These are phyloP conservation scores for Sphaceloma murrayae DNA, from an alignment of 2,329 filamentous ascomycete genomes.

Conservation along the genomic window DNA sequence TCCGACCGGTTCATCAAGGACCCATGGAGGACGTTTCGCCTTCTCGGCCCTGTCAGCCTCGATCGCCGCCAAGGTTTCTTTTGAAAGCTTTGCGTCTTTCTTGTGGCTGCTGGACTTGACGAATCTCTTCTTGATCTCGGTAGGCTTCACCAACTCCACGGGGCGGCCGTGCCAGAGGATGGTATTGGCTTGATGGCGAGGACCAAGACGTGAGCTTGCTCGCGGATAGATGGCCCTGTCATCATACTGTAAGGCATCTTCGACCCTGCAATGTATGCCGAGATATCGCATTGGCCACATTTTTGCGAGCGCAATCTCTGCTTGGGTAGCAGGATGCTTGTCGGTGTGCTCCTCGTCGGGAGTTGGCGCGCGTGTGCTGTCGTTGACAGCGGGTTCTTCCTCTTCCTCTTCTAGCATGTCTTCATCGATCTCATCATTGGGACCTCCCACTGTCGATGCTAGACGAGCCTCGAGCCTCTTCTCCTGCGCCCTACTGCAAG, in stretches of 20 bases:
- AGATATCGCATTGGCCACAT: constrained; percentile 95
- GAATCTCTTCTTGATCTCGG: constrained; percentile 72
- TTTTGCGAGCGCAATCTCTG: constrained; percentile 85
- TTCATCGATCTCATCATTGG: constrained; percentile 49
- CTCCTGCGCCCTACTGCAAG: constrained; percentile 93
- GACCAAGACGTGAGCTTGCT: constrained; percentile 83
- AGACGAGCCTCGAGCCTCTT: constrained; percentile 82
- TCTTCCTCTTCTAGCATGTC: constrained; percentile 57
- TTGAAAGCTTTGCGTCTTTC: constrained; percentile 66
- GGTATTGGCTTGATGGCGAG: constrained; percentile 82
- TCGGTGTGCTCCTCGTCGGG: constrained; percentile 45
- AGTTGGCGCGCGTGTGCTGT: constrained; percentile 51
- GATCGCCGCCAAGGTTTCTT: constrained; percentile 67
- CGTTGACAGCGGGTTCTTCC: constrained; percentile 51
- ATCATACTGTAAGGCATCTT: constrained; percentile 93
- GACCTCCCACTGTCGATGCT: constrained; percentile 59
- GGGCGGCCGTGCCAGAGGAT: constrained; percentile 75
- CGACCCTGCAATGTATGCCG: constrained; percentile 87
- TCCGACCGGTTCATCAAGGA: constrained; percentile 81
- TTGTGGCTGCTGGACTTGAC: constrained; percentile 54
- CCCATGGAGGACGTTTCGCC: constrained; percentile 81
- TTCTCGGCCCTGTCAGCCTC: constrained; percentile 73
- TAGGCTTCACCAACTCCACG: constrained; percentile 81
- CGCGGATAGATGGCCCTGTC: constrained; percentile 88
- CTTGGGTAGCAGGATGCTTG: constrained; percentile 58